phyloP scores from a whole-genome alignment of 306 rosid species.

The peach (Prunus persica) region Prunus_persica_NCBIv2 NC_034013.1:14022001-14022500 shows the following conservation, averaged over 20 bases:
- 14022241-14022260: background rate
- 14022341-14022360: background rate
- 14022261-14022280: background rate
- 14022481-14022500: background rate
- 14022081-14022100: constrained; percentile 94
- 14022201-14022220: too few species aligned
- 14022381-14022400: too few species aligned
- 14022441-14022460: too few species aligned
- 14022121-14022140: constrained; percentile 75
- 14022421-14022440: too few species aligned
- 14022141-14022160: constrained; percentile 63
- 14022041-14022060: constrained; percentile 20
- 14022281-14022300: background rate
- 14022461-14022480: background rate
- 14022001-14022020: background rate
- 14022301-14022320: background rate
- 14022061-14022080: constrained; percentile 71
- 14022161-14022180: background rate
- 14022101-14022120: constrained; percentile 97
- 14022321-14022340: background rate
- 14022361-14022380: too few species aligned
- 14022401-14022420: too few species aligned
- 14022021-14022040: constrained; percentile 8
- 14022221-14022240: too few species aligned
- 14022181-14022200: background rate